Evolutionary conservation across 2,329 filamentous ascomycete species (phyloP).

Genomic region (Dactylonectria macrodidyma): DNA sequence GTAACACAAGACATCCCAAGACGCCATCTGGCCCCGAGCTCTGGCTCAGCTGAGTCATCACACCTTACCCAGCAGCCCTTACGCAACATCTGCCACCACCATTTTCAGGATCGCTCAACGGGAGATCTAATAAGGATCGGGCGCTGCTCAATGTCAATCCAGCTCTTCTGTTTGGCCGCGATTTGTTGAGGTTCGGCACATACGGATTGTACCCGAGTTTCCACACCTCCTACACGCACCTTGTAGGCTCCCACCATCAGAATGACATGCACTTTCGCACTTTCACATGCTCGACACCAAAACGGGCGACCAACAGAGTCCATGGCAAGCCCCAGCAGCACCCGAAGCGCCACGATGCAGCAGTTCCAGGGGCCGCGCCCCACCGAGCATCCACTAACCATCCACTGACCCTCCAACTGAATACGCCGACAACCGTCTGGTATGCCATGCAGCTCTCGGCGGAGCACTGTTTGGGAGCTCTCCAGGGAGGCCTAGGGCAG

Average conservation of each 20-base stretch:
- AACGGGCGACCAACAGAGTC: slow-evolving; percentile 17
- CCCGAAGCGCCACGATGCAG: slow-evolving; percentile 28
- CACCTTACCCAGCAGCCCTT: slow-evolving; percentile 2
- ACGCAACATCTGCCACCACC: slow-evolving; percentile 10
- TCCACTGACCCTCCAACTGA: slow-evolving; percentile 13
- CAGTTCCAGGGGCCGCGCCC: slow-evolving; percentile 25
- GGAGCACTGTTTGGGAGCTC: slow-evolving; percentile 10
- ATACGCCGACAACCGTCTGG: slow-evolving; percentile 9
- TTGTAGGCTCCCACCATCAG: slow-evolving; percentile 32
- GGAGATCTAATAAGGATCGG: slow-evolving; percentile 38
- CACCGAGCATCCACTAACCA: slow-evolving; percentile 23
- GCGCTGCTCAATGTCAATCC: slow-evolving; percentile 24
- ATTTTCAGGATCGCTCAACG: slow-evolving; percentile 35
- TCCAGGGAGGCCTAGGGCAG: slow-evolving; percentile 27
- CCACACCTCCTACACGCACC: slow-evolving; percentile 21
- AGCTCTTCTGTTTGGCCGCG: slow-evolving; percentile 14
- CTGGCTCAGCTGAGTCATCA: slow-evolving; percentile 19
- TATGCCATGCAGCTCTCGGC: slow-evolving; percentile 17
- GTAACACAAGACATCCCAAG: neutral
- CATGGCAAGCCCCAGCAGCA: slow-evolving; percentile 14
- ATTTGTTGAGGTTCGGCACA: slow-evolving; percentile 44
- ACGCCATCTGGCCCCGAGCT: neutral
- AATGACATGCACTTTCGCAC: slow-evolving; percentile 48
- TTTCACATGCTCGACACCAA: slow-evolving; percentile 46
- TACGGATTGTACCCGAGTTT: slow-evolving; percentile 40